Percentiles rank a stretch among this genome's conserved stretches.
phyloP scores from a whole-genome alignment of 345 rosid genomes.

The Citrus medica region DNA sequence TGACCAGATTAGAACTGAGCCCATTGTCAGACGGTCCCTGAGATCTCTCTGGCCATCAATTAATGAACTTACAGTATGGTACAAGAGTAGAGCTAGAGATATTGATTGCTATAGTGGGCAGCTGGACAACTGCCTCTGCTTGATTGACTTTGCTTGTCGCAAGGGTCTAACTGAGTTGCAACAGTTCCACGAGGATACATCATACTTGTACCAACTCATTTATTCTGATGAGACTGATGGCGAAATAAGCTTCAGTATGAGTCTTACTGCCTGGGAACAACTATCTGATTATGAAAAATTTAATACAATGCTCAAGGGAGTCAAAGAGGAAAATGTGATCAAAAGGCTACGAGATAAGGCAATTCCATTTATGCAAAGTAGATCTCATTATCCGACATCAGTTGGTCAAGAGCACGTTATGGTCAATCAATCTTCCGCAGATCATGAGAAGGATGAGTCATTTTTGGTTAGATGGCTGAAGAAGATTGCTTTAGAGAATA shows the following conservation, averaged over 20 bases:
- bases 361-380: slow-evolving; percentile 72
- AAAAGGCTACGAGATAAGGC: slow-evolving; percentile 58
- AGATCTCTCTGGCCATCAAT: slow-evolving; percentile 75
- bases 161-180: slow-evolving; percentile 70
- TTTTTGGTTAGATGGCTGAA: slow-evolving; percentile 87
- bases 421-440: slow-evolving; percentile 22
- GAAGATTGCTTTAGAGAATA: slow-evolving; percentile 72
- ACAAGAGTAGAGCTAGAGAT: slow-evolving; percentile 80
- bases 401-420: slow-evolving; percentile 16
- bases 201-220: slow-evolving; percentile 68
- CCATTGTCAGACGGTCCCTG: slow-evolving; percentile 51
- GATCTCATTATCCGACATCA: slow-evolving; percentile 23
- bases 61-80: slow-evolving; percentile 70
- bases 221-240: slow-evolving; percentile 56
- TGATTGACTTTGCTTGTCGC: slow-evolving; percentile 72
- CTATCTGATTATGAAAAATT: slow-evolving; percentile 83
- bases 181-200: slow-evolving; percentile 70
- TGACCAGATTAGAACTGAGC: slow-evolving; percentile 65
- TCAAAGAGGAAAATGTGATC: slow-evolving; percentile 58
- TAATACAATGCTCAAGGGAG: slow-evolving; percentile 68
- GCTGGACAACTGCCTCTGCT: slow-evolving; percentile 76
- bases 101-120: slow-evolving; percentile 87
- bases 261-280: slow-evolving; percentile 77
- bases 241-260: slow-evolving; percentile 47
- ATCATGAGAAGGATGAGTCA: slow-evolving; percentile 40